Base-by-base conservation (phyloP, 352 stramenopile species). In the Phytophthora pseudosyringae region DNA sequence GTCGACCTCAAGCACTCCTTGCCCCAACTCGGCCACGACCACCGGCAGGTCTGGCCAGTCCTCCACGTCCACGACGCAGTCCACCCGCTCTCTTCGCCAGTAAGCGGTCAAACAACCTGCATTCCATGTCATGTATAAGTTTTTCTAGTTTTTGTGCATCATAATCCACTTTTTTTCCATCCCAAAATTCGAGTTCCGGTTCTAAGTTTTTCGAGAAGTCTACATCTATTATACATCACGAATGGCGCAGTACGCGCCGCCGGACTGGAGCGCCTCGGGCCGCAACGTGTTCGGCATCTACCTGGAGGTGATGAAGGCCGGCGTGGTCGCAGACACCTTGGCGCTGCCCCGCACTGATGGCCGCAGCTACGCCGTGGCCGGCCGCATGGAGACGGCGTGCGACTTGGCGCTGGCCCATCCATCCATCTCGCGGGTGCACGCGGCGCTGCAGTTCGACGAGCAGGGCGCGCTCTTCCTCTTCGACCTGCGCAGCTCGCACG, bases 401-500 rank as follows among this genome's bases (percentile, higher is more conserved):
- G 85, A 95, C 62, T 65, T 96, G 45, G 67, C 81, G 38, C 64
- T 96, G 44, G 67, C 86, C 15, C 86, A 96, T 71, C 73, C 75
- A 32, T 94, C 88, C 39, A 86, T 94, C 50, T 96, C 88, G 28
- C 71, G 88, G 18, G 59, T 83, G 32, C 88, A 96, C 66, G 88
- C 86, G 4, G 81, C 68, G 35, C 69, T 94, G 10, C 83, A 92
- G 48, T 94, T 94, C 53, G 70, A 91, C 60, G 62, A 64, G 15
- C 64, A 83, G 28, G 85, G 88, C 18, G 73, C 73, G 21, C 68
- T 97, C 16, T 93, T 90, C 57, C 52, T 97, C 33, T 64, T 76
- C 41, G 90, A 97, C 68, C 53, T 90, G 25, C 65, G 66, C 38
- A 95, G 86, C 69, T 94, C 88, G 6, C 83, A 97, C 56, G 90